These are phyloP conservation scores for Aaosphaeria pasadenensis DNA, from an alignment of 2,329 filamentous ascomycete genomes.

Conservation along the genomic window DNA sequence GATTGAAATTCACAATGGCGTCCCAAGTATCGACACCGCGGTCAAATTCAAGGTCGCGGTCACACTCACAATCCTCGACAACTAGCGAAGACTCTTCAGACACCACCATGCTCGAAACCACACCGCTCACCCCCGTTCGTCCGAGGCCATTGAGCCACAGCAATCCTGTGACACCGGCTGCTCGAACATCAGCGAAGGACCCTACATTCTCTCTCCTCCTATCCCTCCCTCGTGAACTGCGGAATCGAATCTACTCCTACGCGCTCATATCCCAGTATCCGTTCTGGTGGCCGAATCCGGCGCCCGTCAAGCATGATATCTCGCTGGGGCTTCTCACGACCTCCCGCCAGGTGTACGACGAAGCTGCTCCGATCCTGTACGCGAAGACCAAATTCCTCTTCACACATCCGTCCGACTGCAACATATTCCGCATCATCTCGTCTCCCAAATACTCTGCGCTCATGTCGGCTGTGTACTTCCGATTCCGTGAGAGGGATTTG, in stretches of 20 bases:
- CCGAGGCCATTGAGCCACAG: conserved; percentile 19
- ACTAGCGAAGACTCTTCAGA: conserved; percentile 27
- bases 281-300: conserved; percentile 30
- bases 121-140: conserved; percentile 22
- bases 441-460: conserved; percentile 19
- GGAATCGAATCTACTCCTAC: conserved; percentile 33
- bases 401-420: conserved; percentile 38
- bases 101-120: conserved; percentile 32
- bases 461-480: conserved; percentile 31
- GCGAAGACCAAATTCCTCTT: conserved; percentile 36
- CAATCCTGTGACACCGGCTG: conserved; percentile 7
- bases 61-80: conserved; percentile 27
- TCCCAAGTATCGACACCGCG: conserved; percentile 25
- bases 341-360: conserved; percentile 28
- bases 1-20: conserved; percentile 13
- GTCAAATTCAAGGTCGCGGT: conserved; percentile 18
- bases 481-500: conserved; percentile 36
- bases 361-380: conserved; percentile 35
- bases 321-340: conserved; percentile 25
- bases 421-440: conserved; percentile 36
- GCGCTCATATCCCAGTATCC: conserved; percentile 28
- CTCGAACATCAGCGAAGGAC: conserved; percentile 9
- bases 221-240: conserved; percentile 34
- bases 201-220: conserved; percentile 31
- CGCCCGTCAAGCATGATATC: conserved; percentile 15